A percentile compares a stretch with the other conserved stretches of the same genome.
These are phyloP conservation scores for Trichoderma koningii DNA, from an alignment of 2,329 filamentous ascomycete species.

Conservation along the genomic window DNA sequence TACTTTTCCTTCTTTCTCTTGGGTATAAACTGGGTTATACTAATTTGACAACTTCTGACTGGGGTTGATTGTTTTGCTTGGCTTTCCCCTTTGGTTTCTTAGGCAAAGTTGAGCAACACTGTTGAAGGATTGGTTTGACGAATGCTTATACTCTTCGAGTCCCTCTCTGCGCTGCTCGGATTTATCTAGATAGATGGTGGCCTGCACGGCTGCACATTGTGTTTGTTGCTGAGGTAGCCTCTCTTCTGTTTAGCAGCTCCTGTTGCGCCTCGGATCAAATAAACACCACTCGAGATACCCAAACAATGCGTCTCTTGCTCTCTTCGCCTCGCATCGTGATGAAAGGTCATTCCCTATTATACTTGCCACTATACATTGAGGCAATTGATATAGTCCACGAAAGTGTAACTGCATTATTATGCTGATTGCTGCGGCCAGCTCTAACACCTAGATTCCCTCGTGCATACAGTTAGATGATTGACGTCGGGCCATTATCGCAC, in stretches of 20 bases:
- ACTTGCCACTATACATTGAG: too few relatives aligned
- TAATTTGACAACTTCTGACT: constrained; percentile 30
- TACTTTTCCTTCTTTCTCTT: constrained; percentile 7
- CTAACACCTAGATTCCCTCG: constrained; percentile 1
- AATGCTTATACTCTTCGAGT: constrained; percentile 27
- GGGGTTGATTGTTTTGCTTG: constrained; percentile 26
- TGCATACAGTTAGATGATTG: not conserved
- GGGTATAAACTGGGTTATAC: constrained; percentile 30
- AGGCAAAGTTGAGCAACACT: constrained; percentile 25
- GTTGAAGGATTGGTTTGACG: constrained; percentile 27
- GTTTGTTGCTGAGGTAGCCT: constrained; percentile 24
- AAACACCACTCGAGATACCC: constrained; percentile 43
- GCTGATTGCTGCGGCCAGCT: constrained; percentile 14
- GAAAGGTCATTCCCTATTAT: too few relatives aligned
- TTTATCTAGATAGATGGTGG: constrained; percentile 38
- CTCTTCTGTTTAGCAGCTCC: constrained; percentile 32
- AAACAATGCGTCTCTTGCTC: constrained; percentile 27
- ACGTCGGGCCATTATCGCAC: not conserved
- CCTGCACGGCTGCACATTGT: constrained; percentile 30
- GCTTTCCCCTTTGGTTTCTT: constrained; percentile 9
- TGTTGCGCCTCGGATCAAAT: constrained; percentile 37
- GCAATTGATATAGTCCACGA: not conserved
- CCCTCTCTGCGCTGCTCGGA: constrained; percentile 27
- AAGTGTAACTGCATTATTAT: not conserved
- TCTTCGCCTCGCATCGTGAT: not conserved